Conservation (phyloP, 1,284 basidiomycete genomes). For the Malassezia caprae region DNA sequence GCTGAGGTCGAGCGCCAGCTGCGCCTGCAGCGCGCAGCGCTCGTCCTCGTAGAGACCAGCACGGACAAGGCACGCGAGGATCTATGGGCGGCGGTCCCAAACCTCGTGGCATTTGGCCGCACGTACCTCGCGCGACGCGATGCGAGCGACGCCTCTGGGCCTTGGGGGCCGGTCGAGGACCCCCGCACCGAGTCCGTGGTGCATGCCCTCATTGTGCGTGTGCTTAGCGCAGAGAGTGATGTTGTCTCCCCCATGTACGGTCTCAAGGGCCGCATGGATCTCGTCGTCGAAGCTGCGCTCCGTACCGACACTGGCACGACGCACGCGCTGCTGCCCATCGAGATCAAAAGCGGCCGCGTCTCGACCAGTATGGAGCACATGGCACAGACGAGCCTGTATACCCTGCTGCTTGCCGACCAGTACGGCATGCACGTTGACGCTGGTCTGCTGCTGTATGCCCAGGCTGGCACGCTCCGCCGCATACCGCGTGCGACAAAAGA, state of each 20-base stretch:
- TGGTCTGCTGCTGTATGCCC: conserved; percentile 87
- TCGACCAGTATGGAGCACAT: conserved; percentile 64
- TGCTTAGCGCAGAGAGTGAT: conserved; percentile 78
- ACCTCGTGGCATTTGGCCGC: conserved; percentile 33
- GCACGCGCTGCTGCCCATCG: conserved; percentile 60
- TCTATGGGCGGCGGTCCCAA: conserved; percentile 23
- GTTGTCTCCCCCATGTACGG: conserved; percentile 94
- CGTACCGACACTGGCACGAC: conserved; percentile 27
- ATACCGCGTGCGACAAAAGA: conserved; percentile 70
- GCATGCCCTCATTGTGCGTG: conserved; percentile 21
- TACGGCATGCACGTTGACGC: conserved; percentile 59
- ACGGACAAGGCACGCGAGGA: conserved; percentile 18
- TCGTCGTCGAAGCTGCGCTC: conserved; percentile 58
- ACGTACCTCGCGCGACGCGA: conserved; percentile 24
- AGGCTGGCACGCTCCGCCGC: conserved; percentile 71
- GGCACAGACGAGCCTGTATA: conserved; percentile 96
- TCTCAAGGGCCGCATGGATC: conserved; percentile 90
- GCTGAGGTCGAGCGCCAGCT: conserved; percentile 28
- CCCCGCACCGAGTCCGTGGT: background rate
- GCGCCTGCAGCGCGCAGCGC: conserved; percentile 21
- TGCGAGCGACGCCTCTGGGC: background rate
- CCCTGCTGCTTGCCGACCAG: conserved; percentile 76
- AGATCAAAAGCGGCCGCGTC: conserved; percentile 87
- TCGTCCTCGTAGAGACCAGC: conserved; percentile 27
- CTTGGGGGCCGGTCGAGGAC: background rate